Base-by-base conservation (phyloP, 768 basidiomycete species). In the Vishniacozyma victoriae region DNA sequence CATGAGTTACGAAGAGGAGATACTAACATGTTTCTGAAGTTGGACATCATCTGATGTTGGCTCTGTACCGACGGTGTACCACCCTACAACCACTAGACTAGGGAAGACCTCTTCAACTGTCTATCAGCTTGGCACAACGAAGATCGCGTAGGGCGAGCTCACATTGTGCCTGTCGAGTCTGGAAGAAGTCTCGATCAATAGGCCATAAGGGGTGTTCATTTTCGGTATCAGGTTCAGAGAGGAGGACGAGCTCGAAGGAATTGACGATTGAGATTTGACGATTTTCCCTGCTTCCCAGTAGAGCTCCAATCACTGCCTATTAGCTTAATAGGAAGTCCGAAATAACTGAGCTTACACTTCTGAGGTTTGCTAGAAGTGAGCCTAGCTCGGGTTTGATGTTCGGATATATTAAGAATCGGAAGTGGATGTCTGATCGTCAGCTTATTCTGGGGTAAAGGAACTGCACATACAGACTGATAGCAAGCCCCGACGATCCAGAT, bases 21-120 rank as follows among this genome's bases (percentile, higher is more conserved):
- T 16, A 46, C 71, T 29, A 50, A 83, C 91, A 76, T 95, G 89
- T 68, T 87, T 83, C 67, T 96, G 89, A 15, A 97, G 77, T 1
- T 79, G 76, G 37, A 89, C 82, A 62, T 97, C 90, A 16, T 75
- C 76, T n/a, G 78, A 62, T 1, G 83, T 83, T 0, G 89, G 89
- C 11, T 76, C 75, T n/a, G 78, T 69, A 14, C 88, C 84, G 36
- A 92, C 83, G 0, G 86, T 87, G 73, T 99, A 99, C 95, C 95
- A 99, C 6, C 95, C 95, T 42, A 99, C 86, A 65, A 99, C 84
- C 67, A 97, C 95, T 26, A 97, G 78, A 0, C 91, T 90, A 11
- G 95, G 95, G 71, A 99, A 97, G 18, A 97, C 93, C 74, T 95
- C 91, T 72, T 93, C 93, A 78, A 91, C 93, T 97, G 71, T 36